These are phyloP conservation scores for Climacium dendroides DNA, from an alignment of 225 moss, liverwort and hornwort species.

Conservation along the genomic window DNA sequence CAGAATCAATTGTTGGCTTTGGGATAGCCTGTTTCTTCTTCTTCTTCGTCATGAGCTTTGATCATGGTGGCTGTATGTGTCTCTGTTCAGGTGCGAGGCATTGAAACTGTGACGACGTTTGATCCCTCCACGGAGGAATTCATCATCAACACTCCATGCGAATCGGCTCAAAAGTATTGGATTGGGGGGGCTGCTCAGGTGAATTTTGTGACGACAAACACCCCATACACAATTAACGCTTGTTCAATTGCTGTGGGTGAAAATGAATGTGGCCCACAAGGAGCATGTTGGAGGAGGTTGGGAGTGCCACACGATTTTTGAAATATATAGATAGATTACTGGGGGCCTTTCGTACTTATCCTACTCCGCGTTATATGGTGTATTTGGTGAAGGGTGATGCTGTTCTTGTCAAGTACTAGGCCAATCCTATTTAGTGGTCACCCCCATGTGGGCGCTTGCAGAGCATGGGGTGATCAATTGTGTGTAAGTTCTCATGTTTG, in stretches of 20 bases:
- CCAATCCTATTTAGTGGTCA: background rate
- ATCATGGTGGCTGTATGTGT: background rate
- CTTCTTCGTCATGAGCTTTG: background rate
- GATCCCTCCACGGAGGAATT: slow-evolving; percentile 80
- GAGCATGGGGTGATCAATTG: background rate
- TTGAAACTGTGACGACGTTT: slow-evolving; percentile 85
- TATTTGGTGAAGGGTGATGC: background rate
- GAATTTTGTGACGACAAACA: background rate
- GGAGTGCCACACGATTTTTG: background rate
- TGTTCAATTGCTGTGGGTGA: background rate
- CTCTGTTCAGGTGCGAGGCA: slow-evolving; percentile 76
- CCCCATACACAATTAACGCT: background rate
- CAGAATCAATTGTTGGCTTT: background rate
- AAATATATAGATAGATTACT: background rate
- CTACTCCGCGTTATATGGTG: background rate
- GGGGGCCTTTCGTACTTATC: background rate
- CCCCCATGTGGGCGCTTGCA: background rate
- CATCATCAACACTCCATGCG: slow-evolving; percentile 84
- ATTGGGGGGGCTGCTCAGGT: slow-evolving; percentile 96
- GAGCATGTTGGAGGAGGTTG: background rate
- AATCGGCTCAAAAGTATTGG: slow-evolving; percentile 99
- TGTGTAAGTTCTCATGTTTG: background rate
- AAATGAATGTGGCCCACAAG: background rate
- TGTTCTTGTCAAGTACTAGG: background rate
- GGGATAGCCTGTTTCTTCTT: background rate